Percentiles rank a stretch among this genome's conserved stretches.
phyloP scores from a whole-genome alignment of 768 basidiomycete species.

The Rhodotorula kratochvilovae region DNA sequence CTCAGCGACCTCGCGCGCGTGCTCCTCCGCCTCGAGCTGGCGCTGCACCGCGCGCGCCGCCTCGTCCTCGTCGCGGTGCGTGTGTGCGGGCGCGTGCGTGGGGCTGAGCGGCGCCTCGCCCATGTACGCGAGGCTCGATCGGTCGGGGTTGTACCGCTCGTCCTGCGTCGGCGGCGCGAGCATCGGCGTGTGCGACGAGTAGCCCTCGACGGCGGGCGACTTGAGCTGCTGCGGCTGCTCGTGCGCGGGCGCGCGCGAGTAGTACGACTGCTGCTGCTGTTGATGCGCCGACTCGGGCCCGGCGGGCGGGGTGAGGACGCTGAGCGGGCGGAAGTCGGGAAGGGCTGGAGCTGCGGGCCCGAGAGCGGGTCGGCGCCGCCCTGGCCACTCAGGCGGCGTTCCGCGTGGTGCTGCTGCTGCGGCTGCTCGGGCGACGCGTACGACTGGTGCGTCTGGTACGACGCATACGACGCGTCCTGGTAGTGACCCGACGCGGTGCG shows the following conservation, averaged over 20 bases:
- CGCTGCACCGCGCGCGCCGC: not conserved
- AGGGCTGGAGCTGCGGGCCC: slow-evolving; percentile 32
- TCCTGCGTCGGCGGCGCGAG: slow-evolving; percentile 12
- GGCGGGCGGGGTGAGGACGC: not conserved
- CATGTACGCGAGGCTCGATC: slow-evolving; percentile 36
- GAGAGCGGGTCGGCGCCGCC: slow-evolving; percentile 3
- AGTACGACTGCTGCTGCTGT: not conserved
- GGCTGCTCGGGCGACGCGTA: not conserved
- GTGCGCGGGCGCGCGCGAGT: not conserved
- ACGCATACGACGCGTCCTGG: not conserved
- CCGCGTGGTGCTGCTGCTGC: not conserved
- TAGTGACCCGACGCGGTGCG: not conserved
- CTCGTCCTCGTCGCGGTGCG: slow-evolving; percentile 6
- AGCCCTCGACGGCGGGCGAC: slow-evolving; percentile 1
- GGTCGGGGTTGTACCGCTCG: slow-evolving; percentile 9
- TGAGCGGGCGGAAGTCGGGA: slow-evolving; percentile 27
- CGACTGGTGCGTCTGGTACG: not conserved
- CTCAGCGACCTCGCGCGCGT: slow-evolving; percentile 1
- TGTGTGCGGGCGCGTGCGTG: not conserved
- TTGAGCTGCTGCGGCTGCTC: not conserved
- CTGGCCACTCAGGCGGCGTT: not conserved
- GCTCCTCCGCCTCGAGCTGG: slow-evolving; percentile 8
- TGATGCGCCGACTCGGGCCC: too few relatives aligned
- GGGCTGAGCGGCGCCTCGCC: slow-evolving; percentile 28
- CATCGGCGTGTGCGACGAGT: slow-evolving; percentile 5